phyloP scores from a whole-genome alignment of 441 rosid genomes.

The Erysimum pusillum region DNA sequence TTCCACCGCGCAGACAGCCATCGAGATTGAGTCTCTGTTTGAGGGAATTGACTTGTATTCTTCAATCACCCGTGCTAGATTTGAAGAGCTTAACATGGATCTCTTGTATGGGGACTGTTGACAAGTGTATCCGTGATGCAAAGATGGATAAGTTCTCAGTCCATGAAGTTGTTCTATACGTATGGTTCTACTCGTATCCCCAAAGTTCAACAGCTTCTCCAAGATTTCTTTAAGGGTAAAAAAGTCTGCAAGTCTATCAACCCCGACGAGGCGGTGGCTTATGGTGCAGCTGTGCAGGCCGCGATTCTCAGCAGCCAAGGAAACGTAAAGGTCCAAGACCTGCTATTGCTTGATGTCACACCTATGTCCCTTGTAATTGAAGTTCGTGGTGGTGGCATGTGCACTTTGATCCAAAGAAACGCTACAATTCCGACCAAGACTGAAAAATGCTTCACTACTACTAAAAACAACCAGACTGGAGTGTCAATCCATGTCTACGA shows the following conservation, averaged over 20 bases:
- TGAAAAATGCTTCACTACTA: conserved; percentile 66
- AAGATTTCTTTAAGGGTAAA: conserved; percentile 70
- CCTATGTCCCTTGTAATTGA: conserved; percentile 70
- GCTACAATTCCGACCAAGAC: conserved; percentile 68
- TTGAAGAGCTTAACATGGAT: conserved; percentile 73
- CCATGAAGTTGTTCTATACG: conserved; percentile 68
- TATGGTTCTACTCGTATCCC: conserved; percentile 75
- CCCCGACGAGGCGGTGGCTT: conserved; percentile 74
- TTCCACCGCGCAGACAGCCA: conserved; percentile 67
- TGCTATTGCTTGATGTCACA: conserved; percentile 62
- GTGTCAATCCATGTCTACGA: conserved; percentile 70
- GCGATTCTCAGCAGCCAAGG: conserved; percentile 71
- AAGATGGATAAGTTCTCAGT: conserved; percentile 64
- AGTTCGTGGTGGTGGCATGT: conserved; percentile 66
- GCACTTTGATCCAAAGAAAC: conserved; percentile 61
- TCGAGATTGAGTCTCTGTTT: conserved; percentile 63
- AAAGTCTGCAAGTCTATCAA: conserved; percentile 71
- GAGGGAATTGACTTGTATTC: conserved; percentile 68
- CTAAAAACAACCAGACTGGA: conserved; percentile 67
- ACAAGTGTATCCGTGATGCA: conserved; percentile 71
- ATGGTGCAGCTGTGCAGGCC: conserved; percentile 76
- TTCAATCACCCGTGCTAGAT: conserved; percentile 63
- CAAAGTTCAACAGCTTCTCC: conserved; percentile 68
- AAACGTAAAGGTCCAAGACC: conserved; percentile 72
- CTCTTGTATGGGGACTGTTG: conserved; percentile 76